These are phyloP conservation scores for Tagetes erecta DNA, from an alignment of 129 eudicot genomes.

Conservation along the genomic window DNA sequence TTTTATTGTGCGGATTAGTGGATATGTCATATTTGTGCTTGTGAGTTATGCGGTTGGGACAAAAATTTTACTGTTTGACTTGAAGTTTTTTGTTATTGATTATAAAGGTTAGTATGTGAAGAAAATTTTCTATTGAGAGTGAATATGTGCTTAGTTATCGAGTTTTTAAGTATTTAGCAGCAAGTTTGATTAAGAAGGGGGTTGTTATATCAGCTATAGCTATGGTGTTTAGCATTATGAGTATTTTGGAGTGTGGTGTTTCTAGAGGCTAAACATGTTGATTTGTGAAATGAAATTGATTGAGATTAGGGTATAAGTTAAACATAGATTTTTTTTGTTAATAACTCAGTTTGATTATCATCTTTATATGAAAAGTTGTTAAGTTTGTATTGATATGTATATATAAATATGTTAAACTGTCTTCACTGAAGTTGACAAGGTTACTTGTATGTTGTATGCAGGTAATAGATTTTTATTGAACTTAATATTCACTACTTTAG, in stretches of 20 bases:
- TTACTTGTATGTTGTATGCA: background rate
- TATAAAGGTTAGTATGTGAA: slow-evolving; percentile 5
- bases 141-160: no score
- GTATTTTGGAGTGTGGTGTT: background rate
- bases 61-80: background rate
- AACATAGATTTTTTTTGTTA: background rate
- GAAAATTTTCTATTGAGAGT: background rate
- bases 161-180: background rate
- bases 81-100: background rate
- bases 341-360: background rate
- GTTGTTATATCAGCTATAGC: background rate
- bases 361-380: background rate
- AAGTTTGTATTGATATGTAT: background rate
- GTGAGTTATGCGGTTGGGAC: background rate
- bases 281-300: background rate
- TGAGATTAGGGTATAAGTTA: background rate
- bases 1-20: no score
- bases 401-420: background rate
- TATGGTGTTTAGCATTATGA: background rate
- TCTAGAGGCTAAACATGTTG: background rate
- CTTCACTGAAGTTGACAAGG: background rate
- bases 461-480: background rate
- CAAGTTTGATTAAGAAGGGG: background rate
- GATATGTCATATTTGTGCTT: background rate
- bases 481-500: background rate